Evolutionary conservation across 345 rosid genomes (phyloP), one percentile per base, ranked within the genome.

Genomic region (Murraya koenigii): DNA sequence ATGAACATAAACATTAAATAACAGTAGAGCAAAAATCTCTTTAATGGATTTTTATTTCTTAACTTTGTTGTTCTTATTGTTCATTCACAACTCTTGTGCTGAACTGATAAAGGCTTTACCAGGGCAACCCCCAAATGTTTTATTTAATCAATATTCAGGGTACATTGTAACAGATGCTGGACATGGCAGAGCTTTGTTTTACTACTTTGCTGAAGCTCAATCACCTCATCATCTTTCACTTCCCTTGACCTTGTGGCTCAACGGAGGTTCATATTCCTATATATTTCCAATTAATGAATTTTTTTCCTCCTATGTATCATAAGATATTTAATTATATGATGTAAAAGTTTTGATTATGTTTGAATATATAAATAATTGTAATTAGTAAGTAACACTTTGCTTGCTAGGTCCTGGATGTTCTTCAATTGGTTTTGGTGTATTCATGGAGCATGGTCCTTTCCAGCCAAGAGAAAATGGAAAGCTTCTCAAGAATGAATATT

Each of bases 331-430:
- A 41, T 41, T 41, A 41, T 11, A 17, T 33, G 11, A 8, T 32
- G 3, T 7, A 65, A 2, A n/a, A 56, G 11, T n/a, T 22, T 33
- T 76, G 22, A 54, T 54, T 15, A 17, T 22, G 17, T 39, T n/a
- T n/a, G n/a, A n/a, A n/a, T 30, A 20, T 44, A 49, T 32, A 28
- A 47, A 2, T 5, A 47, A 49, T 19, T 28, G 36, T 10, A 41
- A 39, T 41, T 41, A 10, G 49, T 13, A 41, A 41, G 49, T 41
- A 44, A 44, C 49, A 11, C 49, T 44, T 11, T 6, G 22, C 22
- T 35, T 3, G 62, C 9, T 68, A 81, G 88, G 88, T 8, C 83
- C 85, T 7, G 90, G 80, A 22, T 87, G 85, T 74, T 87, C 90
- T 47, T 85, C 86, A 25, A 71, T 84, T 72, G 86, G 87, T 25